Conservation (phyloP, 2,329 filamentous ascomycete genomes). For the Alternaria gansuensis region DNA sequence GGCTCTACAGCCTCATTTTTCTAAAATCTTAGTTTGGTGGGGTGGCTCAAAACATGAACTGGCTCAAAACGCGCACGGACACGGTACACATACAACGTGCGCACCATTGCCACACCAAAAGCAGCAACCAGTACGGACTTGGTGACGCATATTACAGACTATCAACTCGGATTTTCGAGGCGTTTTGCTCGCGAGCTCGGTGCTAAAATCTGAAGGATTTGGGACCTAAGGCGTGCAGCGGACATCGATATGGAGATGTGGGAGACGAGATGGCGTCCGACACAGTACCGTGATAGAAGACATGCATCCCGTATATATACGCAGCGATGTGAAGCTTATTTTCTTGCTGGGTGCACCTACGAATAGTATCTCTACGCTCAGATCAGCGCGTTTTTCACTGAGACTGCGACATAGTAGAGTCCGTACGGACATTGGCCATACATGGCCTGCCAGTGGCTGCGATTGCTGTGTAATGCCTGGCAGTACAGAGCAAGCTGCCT, state of each 20-base stretch:
- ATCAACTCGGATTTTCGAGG: neutral
- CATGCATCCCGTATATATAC: neutral
- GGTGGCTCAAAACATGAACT: too few relatives aligned
- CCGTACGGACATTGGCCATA: neutral
- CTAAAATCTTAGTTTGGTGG: too few relatives aligned
- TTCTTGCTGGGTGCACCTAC: neutral
- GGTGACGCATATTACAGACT: neutral
- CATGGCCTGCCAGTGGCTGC: neutral
- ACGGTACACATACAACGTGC: constrained; percentile 1
- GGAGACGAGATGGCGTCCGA: constrained; percentile 1
- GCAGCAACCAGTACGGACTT: neutral
- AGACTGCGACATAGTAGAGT: neutral
- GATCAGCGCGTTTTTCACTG: neutral
- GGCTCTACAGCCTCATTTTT: too few relatives aligned
- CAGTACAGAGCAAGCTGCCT: too few relatives aligned
- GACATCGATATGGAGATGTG: constrained; percentile 3
- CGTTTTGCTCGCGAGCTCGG: neutral
- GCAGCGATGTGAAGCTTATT: neutral
- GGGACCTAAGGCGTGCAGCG: neutral
- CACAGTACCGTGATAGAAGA: neutral
- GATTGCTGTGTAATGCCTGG: neutral
- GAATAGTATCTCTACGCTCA: neutral
- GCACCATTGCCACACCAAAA: neutral
- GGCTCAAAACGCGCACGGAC: too few relatives aligned
- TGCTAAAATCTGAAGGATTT: neutral